Conservation (phyloP, 192 early-diverging fungal species). For the Kickxella alabastrina region DNA sequence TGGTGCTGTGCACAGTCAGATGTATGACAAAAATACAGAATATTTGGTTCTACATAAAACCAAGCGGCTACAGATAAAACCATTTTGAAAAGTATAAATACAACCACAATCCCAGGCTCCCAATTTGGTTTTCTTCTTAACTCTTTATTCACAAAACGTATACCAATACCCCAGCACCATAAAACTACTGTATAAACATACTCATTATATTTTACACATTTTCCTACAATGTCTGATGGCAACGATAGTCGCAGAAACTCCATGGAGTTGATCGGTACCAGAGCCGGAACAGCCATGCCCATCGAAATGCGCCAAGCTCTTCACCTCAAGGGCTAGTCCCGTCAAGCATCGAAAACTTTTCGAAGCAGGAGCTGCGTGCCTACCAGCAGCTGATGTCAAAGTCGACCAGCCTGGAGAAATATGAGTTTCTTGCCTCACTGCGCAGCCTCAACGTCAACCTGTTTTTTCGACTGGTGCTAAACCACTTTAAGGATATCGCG, state of each 20-base stretch:
- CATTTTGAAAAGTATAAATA: too few species aligned
- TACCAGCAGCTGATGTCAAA: constrained; percentile 65
- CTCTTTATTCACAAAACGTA: background rate
- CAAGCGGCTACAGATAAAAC: too few species aligned
- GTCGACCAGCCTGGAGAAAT: constrained; percentile 68
- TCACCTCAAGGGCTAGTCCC: constrained; percentile 66
- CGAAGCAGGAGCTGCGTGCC: constrained; percentile 69
- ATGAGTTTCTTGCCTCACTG: constrained; percentile 73
- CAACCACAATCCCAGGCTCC: too few species aligned
- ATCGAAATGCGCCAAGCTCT: constrained; percentile 56
- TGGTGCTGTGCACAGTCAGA: too few species aligned
- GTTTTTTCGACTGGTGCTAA: constrained; percentile 73
- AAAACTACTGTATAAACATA: background rate
- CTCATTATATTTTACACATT: too few species aligned
- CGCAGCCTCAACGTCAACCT: constrained; percentile 68
- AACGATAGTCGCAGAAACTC: constrained; percentile 45
- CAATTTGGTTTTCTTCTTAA: too few species aligned
- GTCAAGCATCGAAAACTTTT: constrained; percentile 64
- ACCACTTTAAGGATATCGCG: constrained; percentile 68
- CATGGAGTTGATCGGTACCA: constrained; percentile 42
- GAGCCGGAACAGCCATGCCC: constrained; percentile 39
- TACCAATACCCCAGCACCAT: background rate
- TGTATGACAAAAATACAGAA: too few species aligned
- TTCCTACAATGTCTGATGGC: constrained; percentile 15
- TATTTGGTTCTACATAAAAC: too few species aligned